Base-by-base conservation (phyloP, 176 grass and related monocot genomes). In the Cenchrus purpureus region DNA sequence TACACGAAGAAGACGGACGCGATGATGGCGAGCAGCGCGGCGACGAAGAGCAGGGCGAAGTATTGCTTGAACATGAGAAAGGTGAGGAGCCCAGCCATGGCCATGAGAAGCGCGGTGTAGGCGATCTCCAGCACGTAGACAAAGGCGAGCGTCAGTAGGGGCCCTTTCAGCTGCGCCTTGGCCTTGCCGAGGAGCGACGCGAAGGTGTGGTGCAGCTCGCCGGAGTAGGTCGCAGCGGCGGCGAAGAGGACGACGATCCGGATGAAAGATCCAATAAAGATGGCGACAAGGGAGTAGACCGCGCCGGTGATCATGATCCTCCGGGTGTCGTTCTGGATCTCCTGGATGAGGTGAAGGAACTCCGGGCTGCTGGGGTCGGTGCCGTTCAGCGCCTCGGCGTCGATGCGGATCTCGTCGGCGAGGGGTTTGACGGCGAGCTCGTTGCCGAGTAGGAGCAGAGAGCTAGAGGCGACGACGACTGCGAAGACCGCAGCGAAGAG, bases 141-240 rank as follows among this genome's bases (percentile, higher is more conserved):
- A 22, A 87, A 82, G 63, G 28, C 71, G 6, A 87, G 42, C 4
- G 79, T 87, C 2, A 87, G 11, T 8, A 87, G 5, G 0, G 86
- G 86, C 0, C 86, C 71, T 73, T 76, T 82, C 1, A 87, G 17
- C 62, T 61, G 79, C 17, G 25, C 43, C 72, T 42, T 82, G 29
- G 6, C 79, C 20, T 51, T 50, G 1, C 61, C 25, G 2, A 87
- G 51, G 12, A 87, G 52, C 43, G 11, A 1, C 1, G 51, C 12
- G 0, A 87, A 62, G 13, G 19, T 62, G 20, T n/a, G 28, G 20
- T n/a, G 28, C 60, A 5, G 4, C 12, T 87, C 67, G 4, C 48
- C 32, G 16, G 79, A 67, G 66, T 54, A 88, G 0, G 81, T 84
- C 0, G 9, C 8, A 7, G 73, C 81, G 19, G 75, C 12, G 19